phyloP scores from a whole-genome alignment of 441 rosid genomes.

The Isatis lusitanica region DNA sequence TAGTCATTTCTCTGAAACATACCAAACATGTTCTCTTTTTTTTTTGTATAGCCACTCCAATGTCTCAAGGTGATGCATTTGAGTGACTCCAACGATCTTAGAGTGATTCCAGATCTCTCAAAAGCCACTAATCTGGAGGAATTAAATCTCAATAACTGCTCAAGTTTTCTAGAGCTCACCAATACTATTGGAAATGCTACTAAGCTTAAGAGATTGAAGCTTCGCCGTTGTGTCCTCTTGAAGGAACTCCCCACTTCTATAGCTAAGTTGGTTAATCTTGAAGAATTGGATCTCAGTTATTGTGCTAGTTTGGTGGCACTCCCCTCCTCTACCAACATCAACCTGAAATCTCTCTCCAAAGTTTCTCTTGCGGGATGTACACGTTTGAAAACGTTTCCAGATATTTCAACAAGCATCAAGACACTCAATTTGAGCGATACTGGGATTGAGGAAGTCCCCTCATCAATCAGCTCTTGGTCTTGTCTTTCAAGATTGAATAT shows the following conservation, averaged over 20 bases:
- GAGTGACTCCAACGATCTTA: not conserved
- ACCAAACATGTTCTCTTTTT: not conserved
- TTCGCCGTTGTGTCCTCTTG: conserved; percentile 22
- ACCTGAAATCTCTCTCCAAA: not conserved
- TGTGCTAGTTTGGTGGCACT: not conserved
- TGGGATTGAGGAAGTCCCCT: conserved; percentile 19
- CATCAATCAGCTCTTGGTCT: conserved; percentile 1
- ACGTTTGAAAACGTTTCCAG: not conserved
- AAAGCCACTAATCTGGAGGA: not conserved
- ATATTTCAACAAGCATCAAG: not conserved
- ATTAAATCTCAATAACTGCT: not conserved
- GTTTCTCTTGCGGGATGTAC: not conserved
- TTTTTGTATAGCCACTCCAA: conserved; percentile 5
- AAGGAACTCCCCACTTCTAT: conserved; percentile 14
- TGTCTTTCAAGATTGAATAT: not conserved
- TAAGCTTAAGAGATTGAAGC: conserved; percentile 4
- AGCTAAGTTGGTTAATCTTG: not conserved
- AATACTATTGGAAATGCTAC: conserved; percentile 1
- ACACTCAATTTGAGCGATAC: not conserved
- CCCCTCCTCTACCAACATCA: not conserved
- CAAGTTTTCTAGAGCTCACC: not conserved
- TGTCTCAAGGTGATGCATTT: conserved; percentile 1
- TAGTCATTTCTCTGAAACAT: not conserved
- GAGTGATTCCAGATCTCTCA: conserved; percentile 19
- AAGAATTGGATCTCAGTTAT: conserved; percentile 30